These are phyloP conservation scores for Phoma sp. DNA, from an alignment of 2,329 filamentous ascomycete genomes.

Conservation along the genomic window DNA sequence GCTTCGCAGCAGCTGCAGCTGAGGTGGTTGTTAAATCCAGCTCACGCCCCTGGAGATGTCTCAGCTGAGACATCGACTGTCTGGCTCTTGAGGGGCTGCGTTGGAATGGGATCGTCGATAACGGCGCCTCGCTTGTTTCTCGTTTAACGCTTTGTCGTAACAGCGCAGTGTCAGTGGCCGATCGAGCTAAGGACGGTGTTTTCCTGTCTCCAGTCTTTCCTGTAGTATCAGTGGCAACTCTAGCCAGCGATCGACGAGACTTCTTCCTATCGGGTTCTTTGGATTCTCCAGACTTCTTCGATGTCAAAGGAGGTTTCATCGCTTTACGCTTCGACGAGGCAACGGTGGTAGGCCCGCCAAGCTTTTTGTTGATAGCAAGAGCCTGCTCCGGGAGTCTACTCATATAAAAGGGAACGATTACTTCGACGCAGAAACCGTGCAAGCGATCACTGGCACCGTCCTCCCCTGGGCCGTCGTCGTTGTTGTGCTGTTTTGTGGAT, in stretches of 20 bases:
- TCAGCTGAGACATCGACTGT: constrained; percentile 50
- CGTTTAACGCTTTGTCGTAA: constrained; percentile 67
- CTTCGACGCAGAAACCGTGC: constrained; percentile 78
- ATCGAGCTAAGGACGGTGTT: constrained; percentile 70
- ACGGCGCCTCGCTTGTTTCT: constrained; percentile 67
- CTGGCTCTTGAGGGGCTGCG: constrained; percentile 51
- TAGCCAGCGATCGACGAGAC: constrained; percentile 62
- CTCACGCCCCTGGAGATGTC: constrained; percentile 59
- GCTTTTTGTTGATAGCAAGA: constrained; percentile 73
- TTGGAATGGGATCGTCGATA: constrained; percentile 59
- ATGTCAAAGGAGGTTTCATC: constrained; percentile 47
- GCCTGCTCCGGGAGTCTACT: constrained; percentile 76
- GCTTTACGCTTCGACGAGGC: constrained; percentile 60
- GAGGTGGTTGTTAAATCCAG: constrained; percentile 62
- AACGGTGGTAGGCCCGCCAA: constrained; percentile 72
- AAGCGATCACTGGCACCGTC: constrained; percentile 63
- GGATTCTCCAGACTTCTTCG: constrained; percentile 48
- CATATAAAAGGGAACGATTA: constrained; percentile 82
- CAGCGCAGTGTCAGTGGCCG: constrained; percentile 67
- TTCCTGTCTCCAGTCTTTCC: constrained; percentile 59
- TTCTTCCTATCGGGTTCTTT: constrained; percentile 50
- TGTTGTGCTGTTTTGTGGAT: constrained; percentile 29
- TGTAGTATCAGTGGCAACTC: constrained; percentile 65
- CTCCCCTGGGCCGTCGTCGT: constrained; percentile 30
- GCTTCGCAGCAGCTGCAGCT: constrained; percentile 62